Evolutionary conservation across 371 early-diverging fungal genomes (phyloP).

Genomic region (Rhizopus delemar): DNA sequence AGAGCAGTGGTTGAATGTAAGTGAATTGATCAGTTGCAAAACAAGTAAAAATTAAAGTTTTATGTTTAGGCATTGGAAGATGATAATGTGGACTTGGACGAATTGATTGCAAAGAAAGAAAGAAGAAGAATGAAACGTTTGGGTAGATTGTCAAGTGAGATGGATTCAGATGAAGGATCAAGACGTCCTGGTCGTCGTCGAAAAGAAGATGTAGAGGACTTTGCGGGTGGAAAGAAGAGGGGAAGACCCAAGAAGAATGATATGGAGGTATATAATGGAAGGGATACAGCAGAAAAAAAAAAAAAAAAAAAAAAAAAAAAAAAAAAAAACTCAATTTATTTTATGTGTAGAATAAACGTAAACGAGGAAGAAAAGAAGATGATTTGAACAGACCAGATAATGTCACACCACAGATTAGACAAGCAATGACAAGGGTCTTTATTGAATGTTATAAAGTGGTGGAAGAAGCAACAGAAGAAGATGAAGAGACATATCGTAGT

Average conservation of each 20-base stretch:
- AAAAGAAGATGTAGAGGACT: constrained; percentile 13
- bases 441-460: constrained; percentile 55
- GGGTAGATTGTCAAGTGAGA: constrained; percentile 12
- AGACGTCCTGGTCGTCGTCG: constrained; percentile 19
- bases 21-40: not conserved
- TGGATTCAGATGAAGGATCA: constrained; percentile 11
- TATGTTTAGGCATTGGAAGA: constrained; percentile 57
- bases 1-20: constrained; percentile 84
- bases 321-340: not conserved
- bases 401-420: constrained; percentile 52
- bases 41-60: not conserved
- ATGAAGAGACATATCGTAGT: constrained; percentile 29
- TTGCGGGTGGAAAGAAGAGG: constrained; percentile 45
- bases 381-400: constrained; percentile 27
- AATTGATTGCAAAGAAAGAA: constrained; percentile 47
- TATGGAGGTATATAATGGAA: constrained; percentile 9
- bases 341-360: constrained; percentile 24
- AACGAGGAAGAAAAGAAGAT: constrained; percentile 21
- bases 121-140: constrained; percentile 25
- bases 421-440: constrained; percentile 52
- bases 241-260: constrained; percentile 38
- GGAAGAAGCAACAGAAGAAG: constrained; percentile 43
- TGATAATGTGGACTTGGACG: constrained; percentile 64
- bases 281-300: not conserved
- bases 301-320: not conserved